Conservation (phyloP, 2,329 filamentous ascomycete species). For the Verticillium dahliae region DNA sequence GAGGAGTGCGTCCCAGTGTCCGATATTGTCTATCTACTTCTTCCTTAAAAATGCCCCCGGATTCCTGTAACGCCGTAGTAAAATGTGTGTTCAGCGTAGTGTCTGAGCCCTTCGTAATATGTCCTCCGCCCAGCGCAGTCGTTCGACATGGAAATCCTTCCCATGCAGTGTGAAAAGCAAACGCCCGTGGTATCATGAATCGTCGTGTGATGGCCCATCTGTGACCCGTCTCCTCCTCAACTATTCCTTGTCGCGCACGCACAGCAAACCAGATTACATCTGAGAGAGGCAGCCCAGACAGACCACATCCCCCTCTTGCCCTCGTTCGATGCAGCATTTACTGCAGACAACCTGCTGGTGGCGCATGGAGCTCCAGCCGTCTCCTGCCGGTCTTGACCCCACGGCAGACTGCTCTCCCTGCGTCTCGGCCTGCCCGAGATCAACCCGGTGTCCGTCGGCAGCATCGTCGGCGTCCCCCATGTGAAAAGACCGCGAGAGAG, state of each 20-base stretch:
- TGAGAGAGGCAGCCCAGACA: slow-evolving; percentile 56
- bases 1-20: background rate
- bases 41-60: background rate
- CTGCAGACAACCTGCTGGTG: slow-evolving; percentile 56
- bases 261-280: slow-evolving; percentile 20
- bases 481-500: slow-evolving; percentile 36
- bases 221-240: background rate
- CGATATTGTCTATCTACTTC: background rate
- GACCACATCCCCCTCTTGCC: slow-evolving; percentile 56
- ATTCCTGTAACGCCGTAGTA: background rate
- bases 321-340: slow-evolving; percentile 61
- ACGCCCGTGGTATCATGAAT: background rate
- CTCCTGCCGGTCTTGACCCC: background rate
- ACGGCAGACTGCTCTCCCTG: background rate
- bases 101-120: background rate
- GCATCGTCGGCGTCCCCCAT: slow-evolving; percentile 43
- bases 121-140: background rate
- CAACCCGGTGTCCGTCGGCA: background rate
- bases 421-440: background rate
- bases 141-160: background rate
- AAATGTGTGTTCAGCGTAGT: background rate
- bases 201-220: background rate
- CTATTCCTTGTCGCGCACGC: slow-evolving; percentile 5
- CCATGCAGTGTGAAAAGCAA: background rate
- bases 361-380: slow-evolving; percentile 32